Evolutionary conservation across 1,284 basidiomycete species (phyloP).

Genomic region (Filobasidium uniguttulatum): DNA sequence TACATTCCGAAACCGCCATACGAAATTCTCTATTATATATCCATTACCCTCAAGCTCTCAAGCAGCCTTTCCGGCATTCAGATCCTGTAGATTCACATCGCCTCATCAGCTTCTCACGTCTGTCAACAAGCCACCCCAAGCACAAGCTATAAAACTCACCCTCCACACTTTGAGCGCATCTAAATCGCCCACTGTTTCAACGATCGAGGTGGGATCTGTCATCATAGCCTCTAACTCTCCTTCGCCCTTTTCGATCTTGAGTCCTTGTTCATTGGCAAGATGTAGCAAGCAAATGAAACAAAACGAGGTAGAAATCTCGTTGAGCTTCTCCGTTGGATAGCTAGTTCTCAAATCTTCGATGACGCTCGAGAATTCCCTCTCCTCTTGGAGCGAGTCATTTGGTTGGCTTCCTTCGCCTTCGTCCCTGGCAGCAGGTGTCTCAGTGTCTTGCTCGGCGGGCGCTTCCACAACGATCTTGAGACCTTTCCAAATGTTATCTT

Average conservation of each 20-base stretch:
- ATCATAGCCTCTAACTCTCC: background rate
- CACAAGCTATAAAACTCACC: background rate
- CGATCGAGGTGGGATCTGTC: too few relatives aligned
- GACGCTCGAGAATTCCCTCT: slow-evolving; percentile 69
- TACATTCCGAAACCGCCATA: too few relatives aligned
- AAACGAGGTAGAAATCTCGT: slow-evolving; percentile 97
- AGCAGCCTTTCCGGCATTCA: background rate
- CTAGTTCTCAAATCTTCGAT: slow-evolving; percentile 64
- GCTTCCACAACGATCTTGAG: too few relatives aligned
- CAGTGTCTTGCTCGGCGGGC: too few relatives aligned
- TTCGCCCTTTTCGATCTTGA: slow-evolving; percentile 49
- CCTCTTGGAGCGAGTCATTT: slow-evolving; percentile 44
- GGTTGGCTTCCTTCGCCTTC: too few relatives aligned
- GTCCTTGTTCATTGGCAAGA: slow-evolving; percentile 86
- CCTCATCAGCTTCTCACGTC: background rate
- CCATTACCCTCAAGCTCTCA: background rate
- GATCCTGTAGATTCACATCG: background rate
- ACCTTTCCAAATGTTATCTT: slow-evolving; percentile 95
- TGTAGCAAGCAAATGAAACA: slow-evolving; percentile 97
- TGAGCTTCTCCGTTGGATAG: slow-evolving; percentile 87
- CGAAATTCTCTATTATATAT: too few relatives aligned
- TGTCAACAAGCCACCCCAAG: background rate
- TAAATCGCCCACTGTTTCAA: background rate
- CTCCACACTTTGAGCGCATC: slow-evolving; percentile 1
- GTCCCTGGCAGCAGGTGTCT: too few relatives aligned